Evolutionary conservation across 2,329 filamentous ascomycete genomes (phyloP).

Genomic region (Zasmidium citrigriseum): DNA sequence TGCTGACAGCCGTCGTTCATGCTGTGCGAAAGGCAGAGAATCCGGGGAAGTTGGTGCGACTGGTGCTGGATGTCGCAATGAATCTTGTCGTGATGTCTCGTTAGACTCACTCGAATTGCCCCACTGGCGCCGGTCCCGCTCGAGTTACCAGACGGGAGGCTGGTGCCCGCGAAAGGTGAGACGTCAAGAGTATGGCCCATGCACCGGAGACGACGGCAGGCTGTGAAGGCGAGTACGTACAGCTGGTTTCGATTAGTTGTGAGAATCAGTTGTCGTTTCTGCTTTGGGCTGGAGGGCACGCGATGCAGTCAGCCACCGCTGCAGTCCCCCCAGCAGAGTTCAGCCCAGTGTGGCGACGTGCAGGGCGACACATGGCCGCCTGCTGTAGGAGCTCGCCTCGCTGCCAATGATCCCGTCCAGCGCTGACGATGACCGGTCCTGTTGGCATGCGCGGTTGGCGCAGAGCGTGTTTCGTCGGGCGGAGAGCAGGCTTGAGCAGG

Average conservation of each 20-base stretch:
- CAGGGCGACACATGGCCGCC: neutral
- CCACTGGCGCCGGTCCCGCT: neutral
- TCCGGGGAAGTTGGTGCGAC: neutral
- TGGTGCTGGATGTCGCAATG: neutral
- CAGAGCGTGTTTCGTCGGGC: neutral
- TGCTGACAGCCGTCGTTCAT: neutral
- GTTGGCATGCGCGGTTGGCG: neutral
- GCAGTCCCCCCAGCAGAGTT: neutral
- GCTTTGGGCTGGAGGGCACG: neutral
- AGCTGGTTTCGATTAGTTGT: slow-evolving; percentile 12
- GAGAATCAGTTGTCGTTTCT: slow-evolving; percentile 12
- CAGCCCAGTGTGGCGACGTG: neutral
- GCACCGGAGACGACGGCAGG: neutral
- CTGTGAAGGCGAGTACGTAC: neutral
- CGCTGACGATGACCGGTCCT: neutral
- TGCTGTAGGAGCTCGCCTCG: neutral
- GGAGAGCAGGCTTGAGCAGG: neutral
- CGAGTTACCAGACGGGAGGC: neutral
- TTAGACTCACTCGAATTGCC: neutral
- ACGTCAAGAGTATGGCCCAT: no score
- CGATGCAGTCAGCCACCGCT: neutral
- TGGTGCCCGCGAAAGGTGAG: no score
- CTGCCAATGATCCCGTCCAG: neutral
- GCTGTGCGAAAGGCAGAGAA: neutral
- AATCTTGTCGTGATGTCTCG: neutral